Base-by-base conservation (phyloP, 1,139 yeast species). In the Kodamaea arcana region DNA sequence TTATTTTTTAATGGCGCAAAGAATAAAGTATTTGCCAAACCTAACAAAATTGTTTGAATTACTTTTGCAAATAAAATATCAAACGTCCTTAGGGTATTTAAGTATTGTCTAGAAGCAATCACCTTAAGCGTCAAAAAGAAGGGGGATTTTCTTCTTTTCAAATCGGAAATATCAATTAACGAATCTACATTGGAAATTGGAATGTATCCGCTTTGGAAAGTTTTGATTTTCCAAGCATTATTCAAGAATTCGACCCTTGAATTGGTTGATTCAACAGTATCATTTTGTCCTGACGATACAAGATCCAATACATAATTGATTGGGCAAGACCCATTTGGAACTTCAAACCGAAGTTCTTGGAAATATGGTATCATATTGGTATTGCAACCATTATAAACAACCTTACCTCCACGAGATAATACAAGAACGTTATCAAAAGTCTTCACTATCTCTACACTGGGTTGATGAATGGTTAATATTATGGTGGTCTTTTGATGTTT, bases 381-480 rank as follows among this genome's bases (percentile, higher is more conserved):
- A 3, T 59, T 47, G 3, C 66, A 56, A 1, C 82, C 83, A 57
- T 81, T 77, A 50, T 73, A 86, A 5, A 83, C 79, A 8, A 80
- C 82, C 34, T 62, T 60, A 3, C 95, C 95, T 10, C 90, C 88
- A 49, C 77, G 78, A 0, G 86, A 84, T 21, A 86, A 60, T 29
- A 86, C 58, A 15, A 85, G 59, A 14, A 86, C 65, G 17, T 81
- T 73, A 5, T 87, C 92, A 62, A 86, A 84, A 34, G 62, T 61
- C 4, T 65, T 52, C 45, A 83, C 78, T 45, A 84, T 62, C 34
- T 77, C 82, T 17, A 78, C 78, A 44, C 84, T 73, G 1, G 96
- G 95, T 49, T 87, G 95, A 52, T 87, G 95, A 34, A 87, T 83
- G 0, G 95, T 85, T 50, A 85, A 65, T 24, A 87, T 75, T 10